Evolutionary conservation across 495 filamentous ascomycete species (phyloP), one percentile per base, ranked within the genome.

Genomic region (Xylaria longipes): DNA sequence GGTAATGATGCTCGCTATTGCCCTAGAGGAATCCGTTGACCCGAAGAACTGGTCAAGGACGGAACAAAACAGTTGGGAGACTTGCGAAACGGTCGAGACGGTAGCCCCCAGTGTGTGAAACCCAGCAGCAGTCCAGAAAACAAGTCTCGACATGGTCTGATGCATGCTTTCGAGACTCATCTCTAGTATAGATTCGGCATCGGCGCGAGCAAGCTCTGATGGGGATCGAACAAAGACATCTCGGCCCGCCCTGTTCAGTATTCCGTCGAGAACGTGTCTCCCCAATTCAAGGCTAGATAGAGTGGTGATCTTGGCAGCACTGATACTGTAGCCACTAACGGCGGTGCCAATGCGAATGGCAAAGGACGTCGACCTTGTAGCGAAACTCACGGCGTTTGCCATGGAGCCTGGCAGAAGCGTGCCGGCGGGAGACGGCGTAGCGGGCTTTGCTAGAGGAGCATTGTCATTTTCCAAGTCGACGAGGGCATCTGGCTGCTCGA

Each of bases 1-100:
- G 1, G 90, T 89, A 68, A 94, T 89, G 67, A 95, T 94, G 70
- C 91, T 91, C 0, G 91, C 90, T 76, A 94, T 92, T n/a, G 92
- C 92, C 63, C 92, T 85, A 1, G 91, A 93, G 3, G 91, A 92
- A 77, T 95, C 92, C 6, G 92, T 94, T 25, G 88, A 91, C 17
- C 92, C 92, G 39, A 95, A 87, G 68, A 93, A 90, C 25, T 91
- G 88, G 79, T 95, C 91, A 35, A 95, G 82, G 2, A 89, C 89
- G 37, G 88, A 87, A 22, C 94, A 77, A 14, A 92, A 84, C 22
- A 89, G 83, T 76, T 92, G 89, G 0, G 90, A 90, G 65, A 92
- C 81, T 69, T 90, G 88, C 6, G 87, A 88, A 27, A 87, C 82
- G 22, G 88, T 88, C 3, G 85, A 84, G 63, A 94, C 80, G 11